These are phyloP conservation scores for Elsinoe australis DNA, from an alignment of 2,329 filamentous ascomycete genomes.

Conservation along the genomic window DNA sequence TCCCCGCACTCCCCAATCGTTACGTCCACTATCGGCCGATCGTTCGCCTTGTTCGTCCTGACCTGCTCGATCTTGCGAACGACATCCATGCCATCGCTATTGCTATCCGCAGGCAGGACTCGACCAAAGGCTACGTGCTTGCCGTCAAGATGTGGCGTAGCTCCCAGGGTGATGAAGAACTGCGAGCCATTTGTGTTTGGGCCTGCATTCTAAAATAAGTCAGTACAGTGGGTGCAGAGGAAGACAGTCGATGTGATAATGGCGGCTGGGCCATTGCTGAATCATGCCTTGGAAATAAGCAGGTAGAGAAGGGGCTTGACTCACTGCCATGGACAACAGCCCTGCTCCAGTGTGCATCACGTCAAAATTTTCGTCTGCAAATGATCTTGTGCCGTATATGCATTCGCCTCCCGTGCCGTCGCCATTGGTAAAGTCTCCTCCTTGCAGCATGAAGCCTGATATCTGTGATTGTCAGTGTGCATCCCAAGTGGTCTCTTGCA, in stretches of 20 bases:
- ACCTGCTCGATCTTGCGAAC: slow-evolving; percentile 89
- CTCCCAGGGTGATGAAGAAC: slow-evolving; percentile 91
- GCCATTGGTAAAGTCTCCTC: slow-evolving; percentile 88
- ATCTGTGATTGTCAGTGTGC: slow-evolving; percentile 50
- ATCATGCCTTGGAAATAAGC: background rate
- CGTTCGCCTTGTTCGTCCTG: slow-evolving; percentile 66
- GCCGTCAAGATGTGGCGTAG: slow-evolving; percentile 78
- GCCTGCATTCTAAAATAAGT: slow-evolving; percentile 62
- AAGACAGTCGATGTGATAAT: no score
- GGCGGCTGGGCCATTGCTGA: no score
- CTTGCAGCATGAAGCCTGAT: slow-evolving; percentile 95
- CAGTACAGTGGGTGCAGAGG: no score
- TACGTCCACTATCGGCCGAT: slow-evolving; percentile 79
- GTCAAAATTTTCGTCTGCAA: slow-evolving; percentile 84
- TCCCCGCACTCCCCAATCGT: slow-evolving; percentile 82
- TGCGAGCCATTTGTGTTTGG: slow-evolving; percentile 90
- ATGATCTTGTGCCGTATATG: slow-evolving; percentile 79
- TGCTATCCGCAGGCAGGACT: slow-evolving; percentile 46
- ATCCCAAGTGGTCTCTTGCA: no score
- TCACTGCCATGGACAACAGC: slow-evolving; percentile 84
- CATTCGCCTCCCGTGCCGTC: slow-evolving; percentile 75
- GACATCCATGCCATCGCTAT: slow-evolving; percentile 71
- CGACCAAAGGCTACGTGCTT: slow-evolving; percentile 96
- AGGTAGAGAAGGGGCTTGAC: slow-evolving; percentile 33
- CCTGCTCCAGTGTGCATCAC: slow-evolving; percentile 72